Conservation (phyloP, 306 rosid species). For the Fragaria nilgerrensis region DNA sequence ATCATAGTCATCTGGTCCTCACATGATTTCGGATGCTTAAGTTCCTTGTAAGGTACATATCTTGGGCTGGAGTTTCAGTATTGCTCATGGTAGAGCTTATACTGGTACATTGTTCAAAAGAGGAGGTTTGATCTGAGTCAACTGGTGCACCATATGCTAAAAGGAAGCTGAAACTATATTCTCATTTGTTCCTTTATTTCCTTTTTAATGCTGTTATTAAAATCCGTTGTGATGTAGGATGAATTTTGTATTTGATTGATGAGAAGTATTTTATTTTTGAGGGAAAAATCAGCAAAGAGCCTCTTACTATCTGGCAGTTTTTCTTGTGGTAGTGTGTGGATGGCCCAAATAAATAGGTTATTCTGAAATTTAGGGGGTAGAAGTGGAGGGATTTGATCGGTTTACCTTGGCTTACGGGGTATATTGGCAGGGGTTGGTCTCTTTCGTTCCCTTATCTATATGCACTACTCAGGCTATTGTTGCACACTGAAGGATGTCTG, state of each 20-base stretch:
- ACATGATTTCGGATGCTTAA: neutral
- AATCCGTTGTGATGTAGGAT: neutral
- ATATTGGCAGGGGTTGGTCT: neutral
- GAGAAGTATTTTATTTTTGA: neutral
- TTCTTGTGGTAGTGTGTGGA: neutral
- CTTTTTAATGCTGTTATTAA: neutral
- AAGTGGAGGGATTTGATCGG: neutral
- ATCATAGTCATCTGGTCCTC: neutral
- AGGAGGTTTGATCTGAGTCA: neutral
- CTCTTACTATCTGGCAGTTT: neutral
- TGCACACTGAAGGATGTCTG: neutral
- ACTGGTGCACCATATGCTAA: neutral
- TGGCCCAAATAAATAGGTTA: neutral
- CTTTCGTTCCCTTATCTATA: neutral
- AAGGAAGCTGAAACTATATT: neutral
- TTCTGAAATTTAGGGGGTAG: neutral
- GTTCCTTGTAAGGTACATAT: neutral
- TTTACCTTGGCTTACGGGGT: neutral
- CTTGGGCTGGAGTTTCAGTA: neutral
- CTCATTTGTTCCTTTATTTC: neutral
- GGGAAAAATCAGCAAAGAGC: neutral
- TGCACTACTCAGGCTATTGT: neutral
- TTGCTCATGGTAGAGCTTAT: slow-evolving; percentile 7
- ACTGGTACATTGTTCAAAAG: neutral
- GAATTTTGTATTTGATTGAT: neutral